phyloP scores from a whole-genome alignment of 345 rosid species.

The Gossypium herbaceum region DNA sequence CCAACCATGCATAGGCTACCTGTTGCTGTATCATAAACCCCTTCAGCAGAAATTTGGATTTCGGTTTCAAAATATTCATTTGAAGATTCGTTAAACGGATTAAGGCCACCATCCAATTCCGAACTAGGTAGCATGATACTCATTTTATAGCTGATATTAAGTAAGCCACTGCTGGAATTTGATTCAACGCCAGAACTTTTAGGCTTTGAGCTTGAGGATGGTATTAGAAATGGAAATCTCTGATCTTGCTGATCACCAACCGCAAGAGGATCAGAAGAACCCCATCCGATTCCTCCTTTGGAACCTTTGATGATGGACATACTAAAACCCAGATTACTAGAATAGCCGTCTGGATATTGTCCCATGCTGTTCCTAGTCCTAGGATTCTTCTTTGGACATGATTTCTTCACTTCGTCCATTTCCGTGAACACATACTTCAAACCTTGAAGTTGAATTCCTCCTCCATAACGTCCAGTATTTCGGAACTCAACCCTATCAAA shows the following conservation, averaged over 20 bases:
- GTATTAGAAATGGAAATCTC: neutral
- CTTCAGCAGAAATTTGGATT: constrained; percentile 43
- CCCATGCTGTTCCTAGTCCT: constrained; percentile 10
- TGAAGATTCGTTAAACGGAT: neutral
- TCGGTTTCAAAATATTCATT: neutral
- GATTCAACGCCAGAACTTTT: neutral
- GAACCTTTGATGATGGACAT: constrained; percentile 19
- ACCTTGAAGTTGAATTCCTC: constrained; percentile 15
- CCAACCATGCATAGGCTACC: constrained; percentile 56
- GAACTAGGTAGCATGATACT: neutral
- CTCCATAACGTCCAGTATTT: neutral
- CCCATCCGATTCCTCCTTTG: constrained; percentile 16
- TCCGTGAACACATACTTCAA: constrained; percentile 36
- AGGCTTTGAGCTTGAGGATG: constrained; percentile 5
- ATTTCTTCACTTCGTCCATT: constrained; percentile 22
- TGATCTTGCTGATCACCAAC: constrained; percentile 25
- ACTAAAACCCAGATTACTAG: constrained; percentile 21
- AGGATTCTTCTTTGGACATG: constrained; percentile 23
- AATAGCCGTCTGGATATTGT: constrained; percentile 29
- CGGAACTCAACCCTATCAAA: constrained; percentile 24
- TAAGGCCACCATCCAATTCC: neutral
- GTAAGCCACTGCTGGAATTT: neutral
- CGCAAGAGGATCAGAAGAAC: constrained; percentile 34
- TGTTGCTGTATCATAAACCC: constrained; percentile 36
- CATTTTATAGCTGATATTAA: constrained; percentile 39